Evolutionary conservation across 805 yeast genomes (phyloP).

Genomic region (Candida yuanshanica): DNA sequence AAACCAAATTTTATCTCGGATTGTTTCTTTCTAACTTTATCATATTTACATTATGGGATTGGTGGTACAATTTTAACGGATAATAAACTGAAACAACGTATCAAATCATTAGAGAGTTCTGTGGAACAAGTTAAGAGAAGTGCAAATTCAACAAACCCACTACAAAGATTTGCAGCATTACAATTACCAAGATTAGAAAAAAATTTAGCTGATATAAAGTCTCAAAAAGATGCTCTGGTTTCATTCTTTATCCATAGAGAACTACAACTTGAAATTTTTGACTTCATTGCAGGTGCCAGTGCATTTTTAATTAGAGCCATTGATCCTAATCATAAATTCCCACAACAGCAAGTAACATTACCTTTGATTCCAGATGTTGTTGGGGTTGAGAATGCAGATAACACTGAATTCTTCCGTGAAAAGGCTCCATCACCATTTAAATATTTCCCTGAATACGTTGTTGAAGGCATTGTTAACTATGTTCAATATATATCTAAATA

Average conservation of each 20-base stretch:
- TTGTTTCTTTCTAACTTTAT: slow-evolving; percentile 72
- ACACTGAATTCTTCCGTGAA: slow-evolving; percentile 61
- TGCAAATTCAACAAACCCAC: slow-evolving; percentile 14
- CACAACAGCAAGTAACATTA: slow-evolving; percentile 42
- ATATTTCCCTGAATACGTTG: slow-evolving; percentile 75
- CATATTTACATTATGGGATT: slow-evolving; percentile 82
- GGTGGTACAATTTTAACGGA: slow-evolving; percentile 67
- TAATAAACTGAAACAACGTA: slow-evolving; percentile 47
- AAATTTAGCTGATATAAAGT: slow-evolving; percentile 32
- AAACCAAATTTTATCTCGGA: slow-evolving; percentile 80
- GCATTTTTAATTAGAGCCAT: slow-evolving; percentile 65
- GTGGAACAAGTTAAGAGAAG: slow-evolving; percentile 21
- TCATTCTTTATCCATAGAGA: slow-evolving; percentile 54
- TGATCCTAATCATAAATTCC: slow-evolving; percentile 67
- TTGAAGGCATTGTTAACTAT: slow-evolving; percentile 78
- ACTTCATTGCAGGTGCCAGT: slow-evolving; percentile 70
- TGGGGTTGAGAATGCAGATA: slow-evolving; percentile 65
- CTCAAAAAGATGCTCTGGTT: slow-evolving; percentile 51
- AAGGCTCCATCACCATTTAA: slow-evolving; percentile 73
- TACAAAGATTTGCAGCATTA: slow-evolving; percentile 27
- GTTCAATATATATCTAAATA: slow-evolving; percentile 55
- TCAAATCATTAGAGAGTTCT: slow-evolving; percentile 40
- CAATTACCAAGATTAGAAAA: slow-evolving; percentile 50
- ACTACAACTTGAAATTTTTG: slow-evolving; percentile 63
- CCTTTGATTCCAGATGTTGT: slow-evolving; percentile 57